phyloP scores from a whole-genome alignment of 2,329 filamentous ascomycete genomes.

The Zelopaecilomyces penicillatus region DNA sequence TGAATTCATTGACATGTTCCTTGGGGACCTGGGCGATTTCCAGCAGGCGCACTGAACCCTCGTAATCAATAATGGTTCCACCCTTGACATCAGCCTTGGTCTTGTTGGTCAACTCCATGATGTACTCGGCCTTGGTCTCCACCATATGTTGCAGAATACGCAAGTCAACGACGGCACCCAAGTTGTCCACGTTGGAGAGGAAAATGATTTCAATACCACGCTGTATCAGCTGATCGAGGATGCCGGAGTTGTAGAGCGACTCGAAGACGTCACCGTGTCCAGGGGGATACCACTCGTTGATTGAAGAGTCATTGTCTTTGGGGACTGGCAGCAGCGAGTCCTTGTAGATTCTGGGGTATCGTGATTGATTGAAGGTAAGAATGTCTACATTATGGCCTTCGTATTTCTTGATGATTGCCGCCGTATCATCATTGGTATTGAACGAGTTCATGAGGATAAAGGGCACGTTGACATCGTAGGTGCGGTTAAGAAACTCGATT shows the following conservation, averaged over 20 bases:
- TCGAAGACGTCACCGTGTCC: slow-evolving; percentile 99
- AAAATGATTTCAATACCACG: slow-evolving; percentile 97
- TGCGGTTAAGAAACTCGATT: slow-evolving; percentile 98
- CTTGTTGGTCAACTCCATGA: slow-evolving; percentile 99
- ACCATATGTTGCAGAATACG: slow-evolving; percentile 99
- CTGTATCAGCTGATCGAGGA: slow-evolving; percentile 90
- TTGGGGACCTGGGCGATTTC: slow-evolving; percentile 99
- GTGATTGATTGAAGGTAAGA: slow-evolving; percentile 98
- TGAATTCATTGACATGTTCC: slow-evolving; percentile 99
- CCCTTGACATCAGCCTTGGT: slow-evolving; percentile 99
- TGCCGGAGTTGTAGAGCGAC: slow-evolving; percentile 98
- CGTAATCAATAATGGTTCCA: slow-evolving; percentile 99
- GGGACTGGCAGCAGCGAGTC: slow-evolving; percentile 94
- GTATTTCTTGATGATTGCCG: slow-evolving; percentile 99
- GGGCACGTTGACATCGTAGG: slow-evolving; percentile 92
- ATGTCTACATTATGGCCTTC: slow-evolving; percentile 99
- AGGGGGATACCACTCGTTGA: slow-evolving; percentile 97
- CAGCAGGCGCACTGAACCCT: slow-evolving; percentile 89
- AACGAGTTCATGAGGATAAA: slow-evolving; percentile 99
- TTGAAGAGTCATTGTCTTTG: slow-evolving; percentile 77
- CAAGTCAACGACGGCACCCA: slow-evolving; percentile 94
- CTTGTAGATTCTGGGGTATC: slow-evolving; percentile 96
- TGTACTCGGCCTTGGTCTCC: slow-evolving; percentile 93
- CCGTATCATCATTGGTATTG: slow-evolving; percentile 98
- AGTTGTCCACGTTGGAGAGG: slow-evolving; percentile 97